phyloP scores from a whole-genome alignment of 371 early-diverging fungal species.

The Coemansia sp. region DNA sequence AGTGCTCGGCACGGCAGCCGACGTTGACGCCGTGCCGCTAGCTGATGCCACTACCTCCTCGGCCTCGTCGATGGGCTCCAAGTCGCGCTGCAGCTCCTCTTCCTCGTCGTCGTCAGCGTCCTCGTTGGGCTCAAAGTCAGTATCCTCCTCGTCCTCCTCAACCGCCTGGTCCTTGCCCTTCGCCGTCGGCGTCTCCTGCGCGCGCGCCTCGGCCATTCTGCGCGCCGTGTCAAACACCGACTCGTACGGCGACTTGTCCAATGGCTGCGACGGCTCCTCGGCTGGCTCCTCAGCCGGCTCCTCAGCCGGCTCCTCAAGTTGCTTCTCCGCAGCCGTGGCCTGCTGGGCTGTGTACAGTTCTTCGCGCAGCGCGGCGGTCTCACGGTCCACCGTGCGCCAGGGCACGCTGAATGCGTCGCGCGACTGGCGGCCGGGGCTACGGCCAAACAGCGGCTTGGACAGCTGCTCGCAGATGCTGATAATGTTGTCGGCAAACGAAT shows the following conservation, averaged over 20 bases:
- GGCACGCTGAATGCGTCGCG: slow-evolving; percentile 36
- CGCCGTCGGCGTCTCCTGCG: background rate
- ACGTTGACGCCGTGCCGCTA: slow-evolving; percentile 1
- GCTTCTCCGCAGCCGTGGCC: background rate
- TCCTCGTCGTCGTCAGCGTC: slow-evolving; percentile 41
- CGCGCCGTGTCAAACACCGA: slow-evolving; percentile 39
- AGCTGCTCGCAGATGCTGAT: slow-evolving; percentile 28
- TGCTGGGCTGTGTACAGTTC: slow-evolving; percentile 19
- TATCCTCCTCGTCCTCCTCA: slow-evolving; percentile 8
- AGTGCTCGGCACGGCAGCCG: background rate
- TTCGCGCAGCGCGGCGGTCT: slow-evolving; percentile 35
- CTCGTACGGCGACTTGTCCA: slow-evolving; percentile 23
- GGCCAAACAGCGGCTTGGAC: slow-evolving; percentile 28
- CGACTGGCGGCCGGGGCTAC: background rate
- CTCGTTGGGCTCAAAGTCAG: slow-evolving; percentile 15
- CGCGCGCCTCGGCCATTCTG: slow-evolving; percentile 25
- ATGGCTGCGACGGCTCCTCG: background rate
- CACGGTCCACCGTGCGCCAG: slow-evolving; percentile 42
- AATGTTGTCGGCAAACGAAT: slow-evolving; percentile 20
- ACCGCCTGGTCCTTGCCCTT: slow-evolving; percentile 15
- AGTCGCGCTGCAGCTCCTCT: slow-evolving; percentile 24
- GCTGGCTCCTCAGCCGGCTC: background rate
- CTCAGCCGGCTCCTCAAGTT: background rate
- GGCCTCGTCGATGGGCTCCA: slow-evolving; percentile 41
- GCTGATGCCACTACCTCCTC: slow-evolving; percentile 31